phyloP scores from a whole-genome alignment of 495 filamentous ascomycete species.

The Podospora conica region DNA sequence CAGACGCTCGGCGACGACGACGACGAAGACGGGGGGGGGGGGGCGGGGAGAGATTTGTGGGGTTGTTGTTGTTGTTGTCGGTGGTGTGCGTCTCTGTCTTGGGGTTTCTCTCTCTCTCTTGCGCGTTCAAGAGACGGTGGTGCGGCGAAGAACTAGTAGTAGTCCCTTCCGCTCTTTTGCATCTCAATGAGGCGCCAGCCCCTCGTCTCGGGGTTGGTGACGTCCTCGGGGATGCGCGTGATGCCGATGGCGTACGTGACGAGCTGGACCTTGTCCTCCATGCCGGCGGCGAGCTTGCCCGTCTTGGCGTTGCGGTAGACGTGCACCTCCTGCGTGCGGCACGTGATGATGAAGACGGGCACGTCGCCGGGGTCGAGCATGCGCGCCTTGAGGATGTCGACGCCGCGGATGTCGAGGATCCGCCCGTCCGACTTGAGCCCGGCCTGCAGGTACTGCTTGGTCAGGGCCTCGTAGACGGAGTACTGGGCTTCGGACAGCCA shows the following conservation, averaged over 20 bases:
- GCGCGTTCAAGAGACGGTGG: not conserved
- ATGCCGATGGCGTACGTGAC: constrained; percentile 98
- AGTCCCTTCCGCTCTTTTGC: constrained; percentile 97
- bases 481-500: constrained; percentile 96
- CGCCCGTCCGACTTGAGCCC: constrained; percentile 90
- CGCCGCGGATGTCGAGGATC: constrained; percentile 88
- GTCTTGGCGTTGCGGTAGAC: constrained; percentile 91
- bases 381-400: constrained; percentile 82
- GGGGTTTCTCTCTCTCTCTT: not conserved
- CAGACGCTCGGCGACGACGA: not conserved
- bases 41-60: no score
- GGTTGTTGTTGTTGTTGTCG: not conserved
- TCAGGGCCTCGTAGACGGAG: constrained; percentile 86
- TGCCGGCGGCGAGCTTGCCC: constrained; percentile 84
- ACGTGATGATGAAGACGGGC: constrained; percentile 94
- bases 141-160: constrained; percentile 24
- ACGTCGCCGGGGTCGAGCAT: constrained; percentile 96
- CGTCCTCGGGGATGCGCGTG: constrained; percentile 87
- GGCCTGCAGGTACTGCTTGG: constrained; percentile 87
- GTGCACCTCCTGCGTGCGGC: constrained; percentile 95
- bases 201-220: constrained; percentile 91
- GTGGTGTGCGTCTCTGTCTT: not conserved
- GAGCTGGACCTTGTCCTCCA: constrained; percentile 97
- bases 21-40: no score
- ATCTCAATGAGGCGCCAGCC: constrained; percentile 97